Evolutionary conservation across 164 flowering plant genomes (phyloP).

Genomic region (Annona squamosa): DNA sequence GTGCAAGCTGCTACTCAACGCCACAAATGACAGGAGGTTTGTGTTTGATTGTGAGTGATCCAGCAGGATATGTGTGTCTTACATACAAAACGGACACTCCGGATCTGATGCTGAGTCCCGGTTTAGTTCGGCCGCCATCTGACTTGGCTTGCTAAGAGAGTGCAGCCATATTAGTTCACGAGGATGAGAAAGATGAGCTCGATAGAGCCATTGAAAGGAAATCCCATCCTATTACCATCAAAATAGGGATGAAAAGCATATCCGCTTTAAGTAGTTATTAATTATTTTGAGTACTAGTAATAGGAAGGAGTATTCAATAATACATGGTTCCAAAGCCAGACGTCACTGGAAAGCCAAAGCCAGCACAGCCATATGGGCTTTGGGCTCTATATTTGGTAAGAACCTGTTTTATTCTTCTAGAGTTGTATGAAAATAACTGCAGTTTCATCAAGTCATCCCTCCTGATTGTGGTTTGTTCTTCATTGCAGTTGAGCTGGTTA

Average conservation of each 20-base stretch:
- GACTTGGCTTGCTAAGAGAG: background rate
- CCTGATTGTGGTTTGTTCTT: background rate
- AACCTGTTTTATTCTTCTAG: background rate
- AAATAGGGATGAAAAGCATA: no score
- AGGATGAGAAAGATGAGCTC: no score
- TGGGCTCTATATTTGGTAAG: slow-evolving; percentile 86
- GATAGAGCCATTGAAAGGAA: no score
- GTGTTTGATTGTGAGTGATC: slow-evolving; percentile 4
- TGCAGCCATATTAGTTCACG: no score
- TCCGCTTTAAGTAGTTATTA: no score
- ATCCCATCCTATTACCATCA: no score
- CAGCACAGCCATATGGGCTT: slow-evolving; percentile 75
- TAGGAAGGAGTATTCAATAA: no score
- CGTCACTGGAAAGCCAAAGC: no score
- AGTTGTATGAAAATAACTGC: background rate
- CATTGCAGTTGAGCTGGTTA: slow-evolving; percentile 58
- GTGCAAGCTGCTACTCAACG: slow-evolving; percentile 27
- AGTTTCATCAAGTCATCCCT: background rate
- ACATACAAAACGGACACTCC: slow-evolving; percentile 1
- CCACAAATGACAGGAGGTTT: background rate
- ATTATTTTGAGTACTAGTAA: no score
- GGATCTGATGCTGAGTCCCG: slow-evolving; percentile 3
- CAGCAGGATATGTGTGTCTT: slow-evolving; percentile 1
- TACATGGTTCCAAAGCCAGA: no score
- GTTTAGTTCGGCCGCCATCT: slow-evolving; percentile 3